Conservation (phyloP, 2,329 filamentous ascomycete species). For the Laburnicola sp. region DNA sequence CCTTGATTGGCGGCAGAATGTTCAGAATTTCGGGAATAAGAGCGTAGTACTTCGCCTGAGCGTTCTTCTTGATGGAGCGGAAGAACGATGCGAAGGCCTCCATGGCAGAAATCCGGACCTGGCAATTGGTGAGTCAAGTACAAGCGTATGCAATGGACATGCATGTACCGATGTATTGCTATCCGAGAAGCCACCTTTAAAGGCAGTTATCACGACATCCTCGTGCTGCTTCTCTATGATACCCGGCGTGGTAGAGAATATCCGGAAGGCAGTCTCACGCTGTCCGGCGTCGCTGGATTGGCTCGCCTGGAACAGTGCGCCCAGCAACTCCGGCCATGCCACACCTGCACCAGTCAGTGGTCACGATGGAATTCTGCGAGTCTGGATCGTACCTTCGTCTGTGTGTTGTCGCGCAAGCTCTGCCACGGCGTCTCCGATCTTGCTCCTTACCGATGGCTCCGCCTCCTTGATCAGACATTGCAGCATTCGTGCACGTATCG, state of each 20-base stretch:
- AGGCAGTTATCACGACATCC: constrained; percentile 83
- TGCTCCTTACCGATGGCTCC: constrained; percentile 78
- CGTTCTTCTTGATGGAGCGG: constrained; percentile 83
- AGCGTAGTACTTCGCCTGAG: constrained; percentile 81
- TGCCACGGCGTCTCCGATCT: constrained; percentile 95
- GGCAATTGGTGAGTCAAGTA: constrained; percentile 16
- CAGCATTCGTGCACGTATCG: constrained; percentile 82
- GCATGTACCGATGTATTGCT: constrained; percentile 70
- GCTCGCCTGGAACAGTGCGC: constrained; percentile 84
- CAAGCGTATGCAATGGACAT: neutral
- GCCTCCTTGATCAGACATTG: constrained; percentile 74
- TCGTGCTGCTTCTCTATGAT: constrained; percentile 97
- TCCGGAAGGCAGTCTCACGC: constrained; percentile 89
- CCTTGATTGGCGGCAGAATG: constrained; percentile 91
- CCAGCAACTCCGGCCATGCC: constrained; percentile 86
- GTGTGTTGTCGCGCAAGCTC: constrained; percentile 94
- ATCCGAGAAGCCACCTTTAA: constrained; percentile 90
- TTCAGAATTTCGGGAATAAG: constrained; percentile 91
- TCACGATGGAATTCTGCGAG: neutral
- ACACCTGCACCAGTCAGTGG: constrained; percentile 60
- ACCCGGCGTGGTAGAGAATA: constrained; percentile 91
- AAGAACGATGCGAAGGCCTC: constrained; percentile 98
- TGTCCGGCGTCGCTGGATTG: constrained; percentile 81
- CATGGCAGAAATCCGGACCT: constrained; percentile 92
- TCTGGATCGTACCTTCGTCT: constrained; percentile 71